These are phyloP conservation scores for Jamesozyma gamospora DNA, from an alignment of 805 yeast genomes.

Conservation along the genomic window DNA sequence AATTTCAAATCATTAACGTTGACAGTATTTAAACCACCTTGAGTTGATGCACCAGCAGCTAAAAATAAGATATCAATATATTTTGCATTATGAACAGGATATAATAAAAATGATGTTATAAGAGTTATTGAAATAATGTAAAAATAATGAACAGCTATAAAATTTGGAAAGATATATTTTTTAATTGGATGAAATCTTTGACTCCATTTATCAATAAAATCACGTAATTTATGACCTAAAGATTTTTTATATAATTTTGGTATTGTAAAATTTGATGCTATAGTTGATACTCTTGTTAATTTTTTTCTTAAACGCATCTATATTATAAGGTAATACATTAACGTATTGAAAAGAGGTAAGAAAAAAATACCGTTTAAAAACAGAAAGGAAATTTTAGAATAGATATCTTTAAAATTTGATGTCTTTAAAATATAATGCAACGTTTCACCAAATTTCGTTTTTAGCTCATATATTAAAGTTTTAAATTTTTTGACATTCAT, in stretches of 20 bases:
- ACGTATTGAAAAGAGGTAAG: too few relatives aligned
- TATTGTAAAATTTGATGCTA: slow-evolving; percentile 15
- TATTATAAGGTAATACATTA: too few relatives aligned
- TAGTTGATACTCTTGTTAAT: slow-evolving; percentile 20
- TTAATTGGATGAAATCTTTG: slow-evolving; percentile 28
- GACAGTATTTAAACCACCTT: slow-evolving; percentile 83
- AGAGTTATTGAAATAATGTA: slow-evolving; percentile 55
- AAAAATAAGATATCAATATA: slow-evolving; percentile 79
- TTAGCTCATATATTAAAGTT: too few relatives aligned
- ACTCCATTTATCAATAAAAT: slow-evolving; percentile 28
- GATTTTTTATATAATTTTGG: slow-evolving; percentile 25
- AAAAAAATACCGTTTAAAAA: too few relatives aligned
- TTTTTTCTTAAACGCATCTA: slow-evolving; percentile 7
- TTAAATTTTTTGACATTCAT: too few relatives aligned
- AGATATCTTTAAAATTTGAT: too few relatives aligned
- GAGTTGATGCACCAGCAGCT: slow-evolving; percentile 70
- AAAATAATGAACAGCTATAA: slow-evolving; percentile 56
- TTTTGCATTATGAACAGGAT: slow-evolving; percentile 52
- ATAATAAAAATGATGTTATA: slow-evolving; percentile 63
- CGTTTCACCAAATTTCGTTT: too few relatives aligned
- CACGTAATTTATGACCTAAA: slow-evolving; percentile 33
- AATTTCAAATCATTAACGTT: slow-evolving; percentile 51
- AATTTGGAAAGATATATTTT: slow-evolving; percentile 34
- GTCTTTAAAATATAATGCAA: too few relatives aligned
- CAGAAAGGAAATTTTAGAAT: too few relatives aligned